Percentiles rank a stretch among this genome's conserved stretches.
Evolutionary conservation across 2,329 filamentous ascomycete genomes (phyloP).

Genomic region (Alternaria tenuissima): DNA sequence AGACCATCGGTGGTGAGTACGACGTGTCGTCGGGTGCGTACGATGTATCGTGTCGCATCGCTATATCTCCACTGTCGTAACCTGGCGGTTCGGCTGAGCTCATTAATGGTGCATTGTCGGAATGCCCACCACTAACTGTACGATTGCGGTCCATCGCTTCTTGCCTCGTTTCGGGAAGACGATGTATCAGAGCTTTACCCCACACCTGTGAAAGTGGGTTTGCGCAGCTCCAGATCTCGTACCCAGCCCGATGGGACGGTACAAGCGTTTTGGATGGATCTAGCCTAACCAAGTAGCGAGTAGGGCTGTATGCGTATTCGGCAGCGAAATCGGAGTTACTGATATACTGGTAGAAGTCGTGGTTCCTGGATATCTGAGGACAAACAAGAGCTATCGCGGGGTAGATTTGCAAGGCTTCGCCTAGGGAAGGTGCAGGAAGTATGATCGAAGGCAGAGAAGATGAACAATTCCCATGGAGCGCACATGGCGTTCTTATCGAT

Average conservation of each 20-base stretch:
- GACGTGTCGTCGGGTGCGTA: constrained; percentile 24
- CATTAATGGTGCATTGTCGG: constrained; percentile 20
- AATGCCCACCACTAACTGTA: constrained; percentile 7
- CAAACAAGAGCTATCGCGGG: not conserved
- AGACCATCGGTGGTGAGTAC: constrained; percentile 24
- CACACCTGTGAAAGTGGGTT: not conserved
- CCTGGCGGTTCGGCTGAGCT: constrained; percentile 22
- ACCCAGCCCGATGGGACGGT: not conserved
- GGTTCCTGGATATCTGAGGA: not conserved
- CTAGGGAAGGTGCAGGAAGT: not conserved
- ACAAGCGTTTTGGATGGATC: not conserved
- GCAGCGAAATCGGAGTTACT: not conserved
- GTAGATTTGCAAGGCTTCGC: not conserved
- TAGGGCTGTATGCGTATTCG: not conserved
- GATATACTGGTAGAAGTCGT: not conserved
- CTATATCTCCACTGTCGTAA: constrained; percentile 32
- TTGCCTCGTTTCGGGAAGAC: not conserved
- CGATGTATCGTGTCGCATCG: constrained; percentile 28
- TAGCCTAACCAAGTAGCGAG: not conserved
- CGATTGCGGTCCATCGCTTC: constrained; percentile 17
- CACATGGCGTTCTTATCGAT: constrained; percentile 6
- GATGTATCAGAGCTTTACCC: not conserved
- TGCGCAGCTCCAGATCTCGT: not conserved
- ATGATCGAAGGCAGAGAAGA: not conserved
- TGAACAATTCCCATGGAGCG: not conserved